These are phyloP conservation scores for Lentinula detonsa DNA, from an alignment of 768 basidiomycete genomes.

Conservation along the genomic window DNA sequence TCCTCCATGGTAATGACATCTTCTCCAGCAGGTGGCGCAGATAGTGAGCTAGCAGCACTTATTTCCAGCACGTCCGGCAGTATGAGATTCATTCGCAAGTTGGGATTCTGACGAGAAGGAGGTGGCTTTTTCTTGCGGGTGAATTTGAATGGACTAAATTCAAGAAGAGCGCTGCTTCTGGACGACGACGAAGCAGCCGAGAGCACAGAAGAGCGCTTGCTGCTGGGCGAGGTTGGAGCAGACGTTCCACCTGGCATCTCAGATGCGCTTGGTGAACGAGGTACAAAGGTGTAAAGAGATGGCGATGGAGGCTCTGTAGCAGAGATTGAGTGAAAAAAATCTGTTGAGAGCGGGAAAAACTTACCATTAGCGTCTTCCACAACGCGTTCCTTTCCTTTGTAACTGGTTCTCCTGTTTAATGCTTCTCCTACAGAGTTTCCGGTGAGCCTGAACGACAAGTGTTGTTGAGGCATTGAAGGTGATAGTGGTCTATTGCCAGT, in stretches of 20 bases:
- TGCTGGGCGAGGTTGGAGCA: background rate
- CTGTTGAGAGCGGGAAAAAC: background rate
- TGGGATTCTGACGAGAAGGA: background rate
- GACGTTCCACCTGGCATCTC: background rate
- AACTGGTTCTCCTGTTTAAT: background rate
- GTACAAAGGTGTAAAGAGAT: constrained; percentile 1
- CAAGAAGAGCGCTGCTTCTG: background rate
- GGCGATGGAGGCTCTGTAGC: constrained; percentile 1
- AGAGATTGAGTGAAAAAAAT: background rate
- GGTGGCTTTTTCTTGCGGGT: background rate
- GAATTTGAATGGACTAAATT: constrained; percentile 3
- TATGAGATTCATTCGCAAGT: constrained; percentile 31
- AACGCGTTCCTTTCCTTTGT: constrained; percentile 5
- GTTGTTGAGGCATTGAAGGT: background rate
- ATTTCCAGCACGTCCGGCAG: constrained; percentile 75
- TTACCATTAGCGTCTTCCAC: background rate
- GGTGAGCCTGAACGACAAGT: background rate
- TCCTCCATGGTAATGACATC: constrained; percentile 21
- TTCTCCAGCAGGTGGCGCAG: background rate
- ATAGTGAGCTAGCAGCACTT: constrained; percentile 24
- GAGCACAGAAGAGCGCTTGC: background rate
- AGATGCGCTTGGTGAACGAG: constrained; percentile 1
- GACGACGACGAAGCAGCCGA: background rate
- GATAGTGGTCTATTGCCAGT: background rate
- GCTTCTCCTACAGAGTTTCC: background rate